Base-by-base conservation (phyloP, 2,329 filamentous ascomycete species). In the Trichoderma breve region DNA sequence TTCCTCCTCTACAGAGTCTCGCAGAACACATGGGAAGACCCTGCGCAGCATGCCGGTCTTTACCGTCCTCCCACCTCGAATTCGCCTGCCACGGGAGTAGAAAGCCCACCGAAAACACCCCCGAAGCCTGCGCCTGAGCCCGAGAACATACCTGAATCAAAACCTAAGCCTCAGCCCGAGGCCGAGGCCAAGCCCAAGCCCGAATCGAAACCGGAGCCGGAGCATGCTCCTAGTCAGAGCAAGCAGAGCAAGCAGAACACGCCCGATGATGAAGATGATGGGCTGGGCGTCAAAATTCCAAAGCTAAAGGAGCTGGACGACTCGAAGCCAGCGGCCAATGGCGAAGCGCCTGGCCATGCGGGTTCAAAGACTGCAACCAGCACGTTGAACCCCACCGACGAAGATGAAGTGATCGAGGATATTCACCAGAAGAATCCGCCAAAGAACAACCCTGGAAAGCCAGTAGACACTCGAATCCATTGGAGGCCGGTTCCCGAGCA, bases 401-500 rank as follows among this genome's bases (percentile, higher is more conserved):
- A 65, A 14, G 39, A 62, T 18, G 68, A 69, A 53, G 58, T 47
- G 14, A 21, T 63, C 9, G 63, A 65, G 15, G 64, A 71, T 6
- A 43, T 80, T 30, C 77, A 77, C 15, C 77, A 74, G 73, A 77
- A 77, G 71, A 76, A 78, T 21, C 80, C 78, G 6, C 78, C 78
- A 3, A 75, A 75, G 28, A 70, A 75, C 18, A 72, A 71, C 36
- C 67, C 76, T 28, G 57, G 28, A 9, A 70, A 74, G 47, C 21
- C 66, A 11, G 24, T 18, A 11, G 61, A 60, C 8, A 72, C 66
- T 3, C 77, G 77, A 55, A 81, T 90, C 34, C 91, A 94, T 77
- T 98, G 95, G 95, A 83, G 83, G 71, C 93, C 91, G 80, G 86
- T 89, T 74, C 83, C 86, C 3, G 94, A 97, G 79, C 87, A 92